Evolutionary conservation across 495 filamentous ascomycete genomes (phyloP), one percentile per base, ranked within the genome.

Genomic region (Aeminium ludgeri): DNA sequence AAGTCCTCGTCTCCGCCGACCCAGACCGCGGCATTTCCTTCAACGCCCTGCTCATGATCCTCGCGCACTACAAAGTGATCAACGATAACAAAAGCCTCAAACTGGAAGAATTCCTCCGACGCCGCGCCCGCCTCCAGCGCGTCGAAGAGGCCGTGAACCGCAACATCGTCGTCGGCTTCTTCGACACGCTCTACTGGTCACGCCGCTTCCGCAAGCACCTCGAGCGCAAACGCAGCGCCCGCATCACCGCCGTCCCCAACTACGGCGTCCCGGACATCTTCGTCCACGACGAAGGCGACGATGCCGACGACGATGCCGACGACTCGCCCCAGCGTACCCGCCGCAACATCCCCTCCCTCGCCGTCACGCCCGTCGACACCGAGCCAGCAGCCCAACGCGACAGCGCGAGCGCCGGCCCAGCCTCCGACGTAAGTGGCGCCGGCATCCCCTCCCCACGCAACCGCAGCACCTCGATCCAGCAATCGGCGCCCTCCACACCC

Each of bases 31-130:
- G 89, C 18, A 86, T 99, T 37, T 79, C 80, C 5, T 99, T 99
- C 60, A 92, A 84, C 15, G 74, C 79, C 5, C 80, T 92, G n/a
- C 64, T 99, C 35, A 86, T 99, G 82, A 92, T 92, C 41, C 68
- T 99, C 13, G 87, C 91, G 12, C 91, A 99, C 61, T 89, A 96
- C 67, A 99, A 99, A 46, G 84, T 99, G 54, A 99, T 99, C 55
- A 92, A 75, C 46, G 89, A 99, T 65, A 95, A 76, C 65, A 95
- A 95, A 66, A 89, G 83, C 61, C 60, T 99, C 50, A 80, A 74
- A 27, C 72, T 99, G 2, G 86, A 99, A 53, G 89, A 99, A 54
- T 99, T 89, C 62, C 66, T 99, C 18, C 81, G 86, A 32, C 85
- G 89, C 16, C 80, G 86, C 16, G 79, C 85, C 28, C 76, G 87